Conservation (phyloP, 192 early-diverging fungal species). For the Obelidium mucronatum region DNA sequence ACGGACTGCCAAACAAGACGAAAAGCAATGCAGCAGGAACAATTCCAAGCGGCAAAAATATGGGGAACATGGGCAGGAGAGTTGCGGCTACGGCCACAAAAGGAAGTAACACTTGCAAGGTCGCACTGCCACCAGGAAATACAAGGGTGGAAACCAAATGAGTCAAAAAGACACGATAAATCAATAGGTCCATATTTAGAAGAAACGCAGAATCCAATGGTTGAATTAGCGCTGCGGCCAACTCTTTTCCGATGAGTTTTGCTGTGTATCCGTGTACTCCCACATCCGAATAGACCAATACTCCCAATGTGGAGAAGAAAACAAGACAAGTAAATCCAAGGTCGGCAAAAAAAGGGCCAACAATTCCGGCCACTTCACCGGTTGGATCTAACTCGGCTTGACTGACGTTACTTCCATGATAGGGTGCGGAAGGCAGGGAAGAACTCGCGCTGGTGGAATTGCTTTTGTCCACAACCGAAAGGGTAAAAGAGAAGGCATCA, state of each 20-base stretch:
- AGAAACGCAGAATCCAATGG: slow-evolving; percentile 10
- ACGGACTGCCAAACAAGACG: slow-evolving; percentile 2
- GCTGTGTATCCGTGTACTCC: slow-evolving; percentile 27
- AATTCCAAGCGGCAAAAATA: slow-evolving; percentile 25
- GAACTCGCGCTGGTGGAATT: no score
- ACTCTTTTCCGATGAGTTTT: slow-evolving; percentile 8
- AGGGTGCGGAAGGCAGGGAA: not conserved
- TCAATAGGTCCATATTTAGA: slow-evolving; percentile 21
- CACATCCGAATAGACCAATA: slow-evolving; percentile 22
- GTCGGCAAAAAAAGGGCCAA: slow-evolving; percentile 16
- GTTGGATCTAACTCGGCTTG: slow-evolving; percentile 30
- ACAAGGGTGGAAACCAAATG: not conserved
- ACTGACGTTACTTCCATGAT: not conserved
- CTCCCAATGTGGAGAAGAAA: slow-evolving; percentile 31
- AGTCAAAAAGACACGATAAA: slow-evolving; percentile 14
- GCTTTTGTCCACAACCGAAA: no score
- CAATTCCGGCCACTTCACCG: not conserved
- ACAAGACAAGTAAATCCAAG: slow-evolving; percentile 19
- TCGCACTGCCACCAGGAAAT: not conserved
- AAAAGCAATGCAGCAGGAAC: slow-evolving; percentile 21
- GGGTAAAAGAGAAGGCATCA: slow-evolving; percentile 12
- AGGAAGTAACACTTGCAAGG: slow-evolving; percentile 8
- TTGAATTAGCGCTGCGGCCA: slow-evolving; percentile 2
- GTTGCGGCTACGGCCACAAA: slow-evolving; percentile 17
- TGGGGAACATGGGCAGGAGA: slow-evolving; percentile 18